These are phyloP conservation scores for Apophysomyces trapeziformis DNA, from an alignment of 371 early-diverging fungal genomes.

Conservation along the genomic window DNA sequence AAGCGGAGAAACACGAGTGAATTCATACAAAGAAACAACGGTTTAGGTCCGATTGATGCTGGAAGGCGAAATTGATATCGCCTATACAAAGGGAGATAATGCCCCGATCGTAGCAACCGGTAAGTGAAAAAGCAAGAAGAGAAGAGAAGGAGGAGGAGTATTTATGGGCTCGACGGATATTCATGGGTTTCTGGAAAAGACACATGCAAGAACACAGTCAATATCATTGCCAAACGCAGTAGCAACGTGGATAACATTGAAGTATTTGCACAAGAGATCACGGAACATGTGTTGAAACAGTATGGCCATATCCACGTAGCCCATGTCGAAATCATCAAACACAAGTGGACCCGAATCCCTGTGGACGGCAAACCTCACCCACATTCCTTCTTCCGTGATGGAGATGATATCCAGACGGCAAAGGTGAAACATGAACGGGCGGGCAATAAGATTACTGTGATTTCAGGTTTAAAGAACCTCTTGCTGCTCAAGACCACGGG, in stretches of 20 bases:
- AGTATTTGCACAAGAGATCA: conserved; percentile 74
- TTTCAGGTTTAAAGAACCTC: conserved; percentile 68
- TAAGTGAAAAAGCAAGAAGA: conserved; percentile 21
- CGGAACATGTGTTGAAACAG: conserved; percentile 71
- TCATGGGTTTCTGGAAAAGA: conserved; percentile 29
- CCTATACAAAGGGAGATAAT: conserved; percentile 87
- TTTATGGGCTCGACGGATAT: neutral
- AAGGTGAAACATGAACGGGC: conserved; percentile 60
- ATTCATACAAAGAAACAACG: neutral
- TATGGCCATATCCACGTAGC: conserved; percentile 73
- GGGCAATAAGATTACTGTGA: conserved; percentile 54
- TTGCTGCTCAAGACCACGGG: conserved; percentile 82
- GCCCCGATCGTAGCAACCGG: conserved; percentile 55
- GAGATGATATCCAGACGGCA: conserved; percentile 73
- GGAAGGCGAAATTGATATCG: conserved; percentile 76
- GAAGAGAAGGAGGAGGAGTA: neutral
- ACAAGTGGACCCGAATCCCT: conserved; percentile 77
- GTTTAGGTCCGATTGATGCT: conserved; percentile 66
- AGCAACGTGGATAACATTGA: conserved; percentile 75
- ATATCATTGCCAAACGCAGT: conserved; percentile 77
- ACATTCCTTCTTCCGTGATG: conserved; percentile 82
- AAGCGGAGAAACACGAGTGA: neutral
- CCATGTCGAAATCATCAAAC: conserved; percentile 76
- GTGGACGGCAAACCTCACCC: conserved; percentile 74
- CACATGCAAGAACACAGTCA: conserved; percentile 86